phyloP scores from a whole-genome alignment of 495 filamentous ascomycete species.

The Cudoniella acicularis region DNA sequence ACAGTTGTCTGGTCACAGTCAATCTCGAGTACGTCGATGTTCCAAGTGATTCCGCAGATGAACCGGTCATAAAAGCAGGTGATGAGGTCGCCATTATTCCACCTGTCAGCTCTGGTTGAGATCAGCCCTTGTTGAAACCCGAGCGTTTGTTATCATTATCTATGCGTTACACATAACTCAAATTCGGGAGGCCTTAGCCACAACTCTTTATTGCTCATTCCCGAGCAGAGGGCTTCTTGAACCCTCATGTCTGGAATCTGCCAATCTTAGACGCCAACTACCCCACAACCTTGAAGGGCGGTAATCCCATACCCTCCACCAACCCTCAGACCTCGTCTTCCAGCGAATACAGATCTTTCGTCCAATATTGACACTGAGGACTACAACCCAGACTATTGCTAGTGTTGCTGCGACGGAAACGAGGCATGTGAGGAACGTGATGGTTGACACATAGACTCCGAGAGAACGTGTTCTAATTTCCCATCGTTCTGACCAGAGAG shows the following conservation, averaged over 20 bases:
- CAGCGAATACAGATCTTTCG: slow-evolving; percentile 19
- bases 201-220: neutral
- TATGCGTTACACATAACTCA: neutral
- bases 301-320: slow-evolving; percentile 33
- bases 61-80: slow-evolving; percentile 61
- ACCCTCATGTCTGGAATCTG: slow-evolving; percentile 9
- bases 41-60: slow-evolving; percentile 33
- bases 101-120: slow-evolving; percentile 83
- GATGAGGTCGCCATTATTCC: slow-evolving; percentile 95
- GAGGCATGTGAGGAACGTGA: slow-evolving; percentile 42
- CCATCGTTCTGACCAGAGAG: slow-evolving; percentile 45
- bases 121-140: too few species aligned
- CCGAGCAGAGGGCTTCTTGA: neutral
- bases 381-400: slow-evolving; percentile 29
- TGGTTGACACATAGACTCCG: slow-evolving; percentile 48
- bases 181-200: neutral
- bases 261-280: slow-evolving; percentile 11
- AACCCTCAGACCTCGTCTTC: slow-evolving; percentile 23
- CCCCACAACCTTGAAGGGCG: slow-evolving; percentile 12
- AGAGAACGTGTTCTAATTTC: slow-evolving; percentile 45
- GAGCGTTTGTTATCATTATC: too few species aligned
- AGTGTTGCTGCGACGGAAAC: slow-evolving; percentile 37
- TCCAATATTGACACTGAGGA: slow-evolving; percentile 18
- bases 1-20: slow-evolving; percentile 76
- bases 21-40: slow-evolving; percentile 88